Base-by-base conservation (phyloP, 2,329 filamentous ascomycete genomes). In the Botrytis deweyae region DNA sequence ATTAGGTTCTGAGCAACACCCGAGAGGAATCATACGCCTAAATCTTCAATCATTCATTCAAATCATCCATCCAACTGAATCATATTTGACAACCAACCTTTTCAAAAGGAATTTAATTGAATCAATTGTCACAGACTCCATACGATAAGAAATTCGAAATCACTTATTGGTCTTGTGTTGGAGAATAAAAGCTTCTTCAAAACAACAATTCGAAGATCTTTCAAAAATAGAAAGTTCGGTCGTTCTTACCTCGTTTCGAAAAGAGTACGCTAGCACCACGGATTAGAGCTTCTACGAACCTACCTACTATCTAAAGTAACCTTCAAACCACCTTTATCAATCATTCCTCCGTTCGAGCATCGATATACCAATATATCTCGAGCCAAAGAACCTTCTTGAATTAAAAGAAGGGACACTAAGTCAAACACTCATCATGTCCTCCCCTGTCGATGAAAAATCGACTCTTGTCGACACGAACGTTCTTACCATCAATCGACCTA, bases 401-500 rank as follows among this genome's bases (percentile, higher is more conserved):
- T 44, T 42, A 42, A 42, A n/a, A 42, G 66, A 58, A 42, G 33
- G 22, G 49, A 16, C n/a, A 58, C 29, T 10, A 58, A 33, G 4
- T 58, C 66, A 68, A 68, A 42, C 18, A 42, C 18, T 58, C 63
- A 61, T 16, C 65, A 63, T 70, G 66, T 70, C 72, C 42, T 74
- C 73, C 36, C 61, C 70, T 38, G 46, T 74, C 46, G 67, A 76
- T 29, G 76, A 78, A 61, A 76, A 77, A 66, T 62, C 76, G 18
- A 40, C 67, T 20, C 62, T 70, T 3, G 55, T 64, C 58, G 42
- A 22, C 7, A 36, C 72, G 9, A 74, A 75, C 59, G 74, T 75
- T 67, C 76, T 75, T 10, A 76, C 75, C 49, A 75, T 77, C 69
- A 73, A 73, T 40, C 73, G 76, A 25, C 73, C 76, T 20, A 33